Evolutionary conservation across 2,329 filamentous ascomycete genomes (phyloP).

Genomic region (Xylaria sp.): DNA sequence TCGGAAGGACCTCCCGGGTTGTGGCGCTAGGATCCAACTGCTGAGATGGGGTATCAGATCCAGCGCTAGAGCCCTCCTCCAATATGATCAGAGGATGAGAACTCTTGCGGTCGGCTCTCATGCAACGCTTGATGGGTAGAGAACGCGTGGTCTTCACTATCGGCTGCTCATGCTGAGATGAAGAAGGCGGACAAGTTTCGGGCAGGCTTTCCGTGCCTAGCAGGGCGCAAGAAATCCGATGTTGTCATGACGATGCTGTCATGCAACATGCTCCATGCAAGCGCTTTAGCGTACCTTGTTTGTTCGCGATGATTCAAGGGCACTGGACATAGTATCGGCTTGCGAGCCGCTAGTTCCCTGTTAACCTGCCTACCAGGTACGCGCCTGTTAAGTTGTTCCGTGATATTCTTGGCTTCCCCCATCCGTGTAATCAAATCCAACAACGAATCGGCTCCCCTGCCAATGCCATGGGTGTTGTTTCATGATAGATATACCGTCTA

Average conservation of each 20-base stretch:
- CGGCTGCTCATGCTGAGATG: constrained; percentile 8
- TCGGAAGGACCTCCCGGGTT: constrained; percentile 18
- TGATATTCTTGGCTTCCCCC: constrained; percentile 12
- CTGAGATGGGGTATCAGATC: constrained; percentile 1
- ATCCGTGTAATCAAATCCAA: not conserved
- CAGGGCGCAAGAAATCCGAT: not conserved
- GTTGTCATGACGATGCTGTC: constrained; percentile 12
- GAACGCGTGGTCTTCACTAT: not conserved
- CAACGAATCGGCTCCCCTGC: constrained; percentile 16
- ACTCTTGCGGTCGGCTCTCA: not conserved
- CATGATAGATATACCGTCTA: constrained; percentile 3
- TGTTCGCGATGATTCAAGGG: constrained; percentile 1
- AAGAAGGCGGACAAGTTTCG: constrained; percentile 12
- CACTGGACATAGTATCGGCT: constrained; percentile 8
- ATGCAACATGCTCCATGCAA: constrained; percentile 16
- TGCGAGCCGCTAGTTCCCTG: constrained; percentile 14
- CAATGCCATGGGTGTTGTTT: constrained; percentile 16
- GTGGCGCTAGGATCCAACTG: constrained; percentile 10
- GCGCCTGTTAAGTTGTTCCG: not conserved
- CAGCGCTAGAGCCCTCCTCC: not conserved
- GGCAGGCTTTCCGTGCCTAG: constrained; percentile 15
- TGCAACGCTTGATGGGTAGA: not conserved
- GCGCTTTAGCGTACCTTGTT: not conserved
- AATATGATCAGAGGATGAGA: not conserved
- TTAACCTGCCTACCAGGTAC: constrained; percentile 3